Percentiles rank a stretch among this genome's conserved stretches.
phyloP scores from a whole-genome alignment of 148 eudicot species.

The Rhododendron williamsianum region DNA sequence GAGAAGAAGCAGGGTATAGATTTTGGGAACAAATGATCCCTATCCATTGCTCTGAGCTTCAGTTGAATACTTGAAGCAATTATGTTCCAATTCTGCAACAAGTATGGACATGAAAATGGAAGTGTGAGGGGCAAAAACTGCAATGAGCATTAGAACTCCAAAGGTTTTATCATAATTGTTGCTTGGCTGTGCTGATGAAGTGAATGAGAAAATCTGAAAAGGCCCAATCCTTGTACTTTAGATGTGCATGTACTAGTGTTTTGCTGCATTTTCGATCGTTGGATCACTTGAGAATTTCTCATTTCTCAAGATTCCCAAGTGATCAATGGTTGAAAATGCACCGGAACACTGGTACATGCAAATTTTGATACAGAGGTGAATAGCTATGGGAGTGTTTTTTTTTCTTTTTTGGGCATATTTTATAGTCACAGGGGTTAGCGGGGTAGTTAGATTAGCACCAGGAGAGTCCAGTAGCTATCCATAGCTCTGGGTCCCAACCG shows the following conservation, averaged over 20 bases:
- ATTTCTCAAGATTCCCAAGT: neutral
- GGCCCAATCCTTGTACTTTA: neutral
- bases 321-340: neutral
- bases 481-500: too few relatives aligned
- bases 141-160: neutral
- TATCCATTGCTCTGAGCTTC: neutral
- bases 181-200: neutral
- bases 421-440: too few relatives aligned
- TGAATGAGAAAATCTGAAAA: neutral
- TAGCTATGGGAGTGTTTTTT: neutral
- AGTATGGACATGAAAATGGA: neutral
- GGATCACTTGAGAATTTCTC: neutral
- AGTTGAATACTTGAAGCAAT: neutral
- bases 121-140: neutral
- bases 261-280: neutral
- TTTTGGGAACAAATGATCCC: neutral
- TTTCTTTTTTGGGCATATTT: too few relatives aligned
- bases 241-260: neutral
- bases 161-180: neutral
- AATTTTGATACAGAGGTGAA: neutral
- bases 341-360: neutral
- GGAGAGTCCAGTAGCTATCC: too few relatives aligned
- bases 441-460: too few relatives aligned
- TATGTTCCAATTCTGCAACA: neutral
- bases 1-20: neutral